These are phyloP conservation scores for Penicillium sp. DNA, from an alignment of 2,329 filamentous ascomycete genomes.

Conservation along the genomic window DNA sequence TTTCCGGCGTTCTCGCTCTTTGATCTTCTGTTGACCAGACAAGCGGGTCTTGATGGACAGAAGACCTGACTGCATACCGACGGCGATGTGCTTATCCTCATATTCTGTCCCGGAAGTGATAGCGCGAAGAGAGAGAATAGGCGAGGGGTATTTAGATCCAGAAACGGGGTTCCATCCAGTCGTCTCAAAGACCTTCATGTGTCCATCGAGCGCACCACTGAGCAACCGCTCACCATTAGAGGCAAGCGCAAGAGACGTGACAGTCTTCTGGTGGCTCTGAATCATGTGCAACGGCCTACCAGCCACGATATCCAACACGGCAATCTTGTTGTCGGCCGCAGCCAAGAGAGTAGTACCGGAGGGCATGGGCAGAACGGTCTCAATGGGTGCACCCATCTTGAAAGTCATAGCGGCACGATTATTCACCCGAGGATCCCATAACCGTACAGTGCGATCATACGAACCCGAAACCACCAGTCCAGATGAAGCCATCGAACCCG, in stretches of 20 bases:
- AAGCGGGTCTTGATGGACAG: slow-evolving; percentile 86
- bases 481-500: slow-evolving; percentile 56
- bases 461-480: slow-evolving; percentile 82
- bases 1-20: slow-evolving; percentile 71
- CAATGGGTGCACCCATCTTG: slow-evolving; percentile 85
- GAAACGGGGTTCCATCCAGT: slow-evolving; percentile 94
- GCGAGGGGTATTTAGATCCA: slow-evolving; percentile 86
- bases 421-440: slow-evolving; percentile 85
- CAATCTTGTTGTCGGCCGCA: slow-evolving; percentile 79
- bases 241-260: slow-evolving; percentile 79
- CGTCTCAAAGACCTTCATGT: slow-evolving; percentile 96
- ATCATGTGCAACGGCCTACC: slow-evolving; percentile 83
- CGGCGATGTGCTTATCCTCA: slow-evolving; percentile 87
- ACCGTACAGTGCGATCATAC: slow-evolving; percentile 87
- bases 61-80: slow-evolving; percentile 92
- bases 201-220: slow-evolving; percentile 85
- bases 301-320: slow-evolving; percentile 86
- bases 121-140: slow-evolving; percentile 78
- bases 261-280: slow-evolving; percentile 95
- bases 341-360: slow-evolving; percentile 83
- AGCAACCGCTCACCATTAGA: slow-evolving; percentile 77
- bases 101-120: slow-evolving; percentile 63
- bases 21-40: slow-evolving; percentile 73
- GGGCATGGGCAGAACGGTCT: slow-evolving; percentile 80
- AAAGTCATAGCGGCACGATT: slow-evolving; percentile 78